phyloP scores from a whole-genome alignment of 2,329 filamentous ascomycete genomes.

The Colletotrichum magnum region DNA sequence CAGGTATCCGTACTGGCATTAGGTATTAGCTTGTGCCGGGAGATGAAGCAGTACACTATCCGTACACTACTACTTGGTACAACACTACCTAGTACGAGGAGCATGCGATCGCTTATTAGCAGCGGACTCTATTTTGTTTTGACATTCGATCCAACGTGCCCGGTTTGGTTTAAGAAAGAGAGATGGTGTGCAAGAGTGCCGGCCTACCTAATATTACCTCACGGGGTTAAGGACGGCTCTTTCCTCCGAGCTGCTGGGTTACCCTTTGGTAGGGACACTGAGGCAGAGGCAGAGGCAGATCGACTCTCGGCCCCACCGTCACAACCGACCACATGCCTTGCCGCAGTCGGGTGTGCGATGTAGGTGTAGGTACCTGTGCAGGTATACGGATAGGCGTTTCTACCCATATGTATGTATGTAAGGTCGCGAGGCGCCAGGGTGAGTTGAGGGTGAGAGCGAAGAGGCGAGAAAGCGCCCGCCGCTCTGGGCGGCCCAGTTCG shows the following conservation, averaged over 20 bases:
- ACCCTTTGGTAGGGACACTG: background rate
- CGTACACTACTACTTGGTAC: too few species aligned
- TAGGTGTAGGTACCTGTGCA: too few species aligned
- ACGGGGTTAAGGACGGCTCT: constrained; percentile 16
- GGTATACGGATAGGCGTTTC: too few species aligned
- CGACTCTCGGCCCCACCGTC: constrained; percentile 30
- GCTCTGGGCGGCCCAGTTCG: constrained; percentile 8
- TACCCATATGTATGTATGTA: too few species aligned
- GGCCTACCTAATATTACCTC: background rate
- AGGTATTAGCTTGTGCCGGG: constrained; percentile 15
- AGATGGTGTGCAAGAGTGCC: constrained; percentile 4
- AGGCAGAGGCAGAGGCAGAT: background rate
- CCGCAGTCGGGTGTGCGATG: background rate
- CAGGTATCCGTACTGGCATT: constrained; percentile 10
- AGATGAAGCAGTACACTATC: background rate
- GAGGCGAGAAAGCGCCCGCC: constrained; percentile 11
- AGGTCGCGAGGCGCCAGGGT: too few species aligned
- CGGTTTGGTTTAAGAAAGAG: too few species aligned
- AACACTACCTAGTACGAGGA: too few species aligned
- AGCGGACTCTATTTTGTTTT: too few species aligned
- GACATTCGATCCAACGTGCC: too few species aligned
- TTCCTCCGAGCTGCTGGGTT: constrained; percentile 12
- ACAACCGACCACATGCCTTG: constrained; percentile 30
- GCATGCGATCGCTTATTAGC: too few species aligned
- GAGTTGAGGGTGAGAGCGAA: background rate